These are phyloP conservation scores for Colletotrichum sp. DNA, from an alignment of 2,329 filamentous ascomycete species.

Conservation along the genomic window DNA sequence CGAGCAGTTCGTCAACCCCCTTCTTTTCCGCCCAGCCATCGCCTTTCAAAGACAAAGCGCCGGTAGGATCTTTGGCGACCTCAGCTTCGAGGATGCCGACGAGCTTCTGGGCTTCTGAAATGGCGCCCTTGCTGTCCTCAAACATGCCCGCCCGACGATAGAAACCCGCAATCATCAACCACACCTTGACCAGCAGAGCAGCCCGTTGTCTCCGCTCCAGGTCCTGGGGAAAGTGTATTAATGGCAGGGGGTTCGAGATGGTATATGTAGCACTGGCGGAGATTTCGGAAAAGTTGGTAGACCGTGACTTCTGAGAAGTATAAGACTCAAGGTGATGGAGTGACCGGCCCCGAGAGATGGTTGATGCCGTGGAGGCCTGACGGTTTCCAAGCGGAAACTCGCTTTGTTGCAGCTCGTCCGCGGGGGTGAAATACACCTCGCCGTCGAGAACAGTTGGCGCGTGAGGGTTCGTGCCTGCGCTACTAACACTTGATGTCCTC, in stretches of 20 bases:
- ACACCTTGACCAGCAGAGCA: constrained; percentile 74
- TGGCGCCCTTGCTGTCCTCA: constrained; percentile 80
- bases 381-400: constrained; percentile 49
- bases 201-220: constrained; percentile 55
- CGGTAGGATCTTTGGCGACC: constrained; percentile 65
- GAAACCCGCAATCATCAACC: constrained; percentile 88
- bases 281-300: constrained; percentile 44
- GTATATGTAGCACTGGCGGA: constrained; percentile 46
- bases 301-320: constrained; percentile 43
- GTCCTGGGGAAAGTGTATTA: constrained; percentile 60
- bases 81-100: constrained; percentile 74
- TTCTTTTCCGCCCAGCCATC: constrained; percentile 80
- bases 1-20: constrained; percentile 84
- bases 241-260: constrained; percentile 52
- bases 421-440: constrained; percentile 56
- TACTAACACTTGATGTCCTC: constrained; percentile 44
- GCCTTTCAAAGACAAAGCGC: constrained; percentile 64
- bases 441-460: constrained; percentile 52
- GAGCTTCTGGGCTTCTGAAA: constrained; percentile 81
- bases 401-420: constrained; percentile 43
- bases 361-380: constrained; percentile 42
- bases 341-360: constrained; percentile 47
- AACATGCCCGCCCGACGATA: constrained; percentile 83
- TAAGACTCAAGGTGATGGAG: constrained; percentile 51
- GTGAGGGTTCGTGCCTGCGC: constrained; percentile 38